Base-by-base conservation (phyloP, 805 yeast genomes). In the Ogataea chonburiensis region DNA sequence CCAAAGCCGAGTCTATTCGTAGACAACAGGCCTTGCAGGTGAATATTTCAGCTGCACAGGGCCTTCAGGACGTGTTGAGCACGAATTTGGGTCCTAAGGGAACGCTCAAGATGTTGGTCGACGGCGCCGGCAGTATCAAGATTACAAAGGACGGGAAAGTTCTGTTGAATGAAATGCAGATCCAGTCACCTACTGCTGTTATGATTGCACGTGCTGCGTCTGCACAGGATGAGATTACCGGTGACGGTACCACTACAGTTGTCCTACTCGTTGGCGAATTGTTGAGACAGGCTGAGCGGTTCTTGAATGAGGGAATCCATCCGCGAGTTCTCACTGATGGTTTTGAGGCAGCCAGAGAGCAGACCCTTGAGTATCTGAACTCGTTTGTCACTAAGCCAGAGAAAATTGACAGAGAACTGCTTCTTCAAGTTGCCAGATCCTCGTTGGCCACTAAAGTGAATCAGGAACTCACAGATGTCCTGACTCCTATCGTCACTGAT, bases 201-300 rank as follows among this genome's bases (percentile, higher is more conserved):
- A 78, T 84, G 85, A 84, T 84, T 65, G 95, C 98, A 3, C 75
- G 98, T 48, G 98, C 98, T 10, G 98, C 98, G 32, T 79, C 96
- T 29, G 97, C 98, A 0, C 98, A 93, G 65, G 98, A 93, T 62
- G 98, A 93, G 63, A 87, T 93, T 58, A 86, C 98, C n/a, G 98
- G 98, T 33, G 98, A 93, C 64, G 98, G 98, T 47, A 93, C 98
- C 37, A 91, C 98, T 5, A 84, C 96, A 2, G 98, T 93, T 37
- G 91, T 89, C 28, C 71, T 94, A 45, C 73, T 89, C 37, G 98
- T 93, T 27, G 98, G 98, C 38, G 97, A 91, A 61, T 69, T 93
- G 43, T 73, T 93, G 59, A 86, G 86, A 60, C 98, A 93, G 64
- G 96, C 98, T 17, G 93, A 91, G 60, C 75, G 97, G 50, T 89